A percentile compares a stretch with the other conserved stretches of the same genome.
phyloP scores from a whole-genome alignment of 208 protist genomes.

The Wallacemonas sp. region DNA sequence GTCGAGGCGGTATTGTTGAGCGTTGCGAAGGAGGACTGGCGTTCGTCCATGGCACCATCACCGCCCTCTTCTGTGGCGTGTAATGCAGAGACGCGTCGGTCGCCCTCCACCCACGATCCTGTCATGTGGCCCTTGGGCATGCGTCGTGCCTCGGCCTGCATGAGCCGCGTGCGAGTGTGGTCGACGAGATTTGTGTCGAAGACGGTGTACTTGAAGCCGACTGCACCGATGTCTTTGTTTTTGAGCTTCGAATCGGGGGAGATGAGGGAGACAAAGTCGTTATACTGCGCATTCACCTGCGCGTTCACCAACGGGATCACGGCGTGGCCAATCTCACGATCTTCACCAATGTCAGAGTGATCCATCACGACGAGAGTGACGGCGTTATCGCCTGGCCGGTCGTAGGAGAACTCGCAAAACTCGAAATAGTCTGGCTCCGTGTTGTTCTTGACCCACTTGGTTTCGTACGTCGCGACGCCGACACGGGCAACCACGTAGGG shows the following conservation, averaged over 20 bases:
- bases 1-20: neutral
- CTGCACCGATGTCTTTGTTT: slow-evolving; percentile 35
- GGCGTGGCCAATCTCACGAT: slow-evolving; percentile 64
- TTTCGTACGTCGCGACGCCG: slow-evolving; percentile 70
- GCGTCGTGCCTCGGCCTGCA: slow-evolving; percentile 14
- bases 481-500: slow-evolving; percentile 76
- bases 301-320: slow-evolving; percentile 51
- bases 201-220: slow-evolving; percentile 80
- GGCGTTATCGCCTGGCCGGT: slow-evolving; percentile 37
- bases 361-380: slow-evolving; percentile 85
- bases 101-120: neutral
- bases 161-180: slow-evolving; percentile 41
- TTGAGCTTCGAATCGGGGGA: slow-evolving; percentile 25
- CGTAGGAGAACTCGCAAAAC: slow-evolving; percentile 77
- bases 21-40: neutral
- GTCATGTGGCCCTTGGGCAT: neutral
- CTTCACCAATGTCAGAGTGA: slow-evolving; percentile 48
- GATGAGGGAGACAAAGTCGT: slow-evolving; percentile 67
- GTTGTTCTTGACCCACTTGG: slow-evolving; percentile 60
- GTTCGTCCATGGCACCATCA: too few species aligned
- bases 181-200: slow-evolving; percentile 68
- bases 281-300: slow-evolving; percentile 46
- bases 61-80: slow-evolving; percentile 10
- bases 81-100: neutral
- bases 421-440: slow-evolving; percentile 85